These are phyloP conservation scores for Verticillium nubilum DNA, from an alignment of 2,329 filamentous ascomycete species.

Conservation along the genomic window DNA sequence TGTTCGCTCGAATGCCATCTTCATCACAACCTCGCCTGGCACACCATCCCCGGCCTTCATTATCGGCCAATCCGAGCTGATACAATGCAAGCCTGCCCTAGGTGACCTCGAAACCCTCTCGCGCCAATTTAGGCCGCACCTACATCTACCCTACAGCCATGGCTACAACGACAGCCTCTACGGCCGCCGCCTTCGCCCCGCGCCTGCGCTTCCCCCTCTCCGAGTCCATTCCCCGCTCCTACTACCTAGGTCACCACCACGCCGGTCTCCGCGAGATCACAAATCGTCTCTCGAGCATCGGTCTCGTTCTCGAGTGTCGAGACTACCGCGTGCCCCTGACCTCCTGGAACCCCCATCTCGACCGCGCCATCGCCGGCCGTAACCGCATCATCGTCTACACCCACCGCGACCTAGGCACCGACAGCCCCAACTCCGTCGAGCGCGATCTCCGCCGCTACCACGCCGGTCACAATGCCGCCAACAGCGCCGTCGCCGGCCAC, in stretches of 20 bases:
- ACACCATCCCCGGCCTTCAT: background rate
- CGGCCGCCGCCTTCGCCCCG: slow-evolving; percentile 56
- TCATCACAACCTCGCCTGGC: background rate
- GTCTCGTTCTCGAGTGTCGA: slow-evolving; percentile 89
- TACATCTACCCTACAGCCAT: background rate
- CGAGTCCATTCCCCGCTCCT: slow-evolving; percentile 73
- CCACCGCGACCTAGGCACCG: slow-evolving; percentile 68
- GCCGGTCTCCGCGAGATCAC: slow-evolving; percentile 80
- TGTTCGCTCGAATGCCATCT: background rate
- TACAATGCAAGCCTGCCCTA: background rate
- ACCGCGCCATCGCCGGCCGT: slow-evolving; percentile 66
- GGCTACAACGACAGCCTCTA: slow-evolving; percentile 9
- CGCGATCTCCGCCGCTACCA: slow-evolving; percentile 23
- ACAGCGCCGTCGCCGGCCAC: slow-evolving; percentile 11
- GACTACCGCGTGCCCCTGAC: slow-evolving; percentile 88
- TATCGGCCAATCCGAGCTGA: background rate
- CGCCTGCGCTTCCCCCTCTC: slow-evolving; percentile 64
- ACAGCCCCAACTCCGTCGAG: slow-evolving; percentile 19
- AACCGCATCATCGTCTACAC: slow-evolving; percentile 85
- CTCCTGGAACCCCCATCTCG: slow-evolving; percentile 85
- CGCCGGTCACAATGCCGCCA: slow-evolving; percentile 1
- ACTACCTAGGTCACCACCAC: slow-evolving; percentile 91
- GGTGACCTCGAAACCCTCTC: background rate
- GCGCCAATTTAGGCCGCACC: background rate
- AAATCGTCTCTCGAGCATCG: slow-evolving; percentile 70